Evolutionary conservation across 2,329 filamentous ascomycete species (phyloP), one percentile per base, ranked within the genome.

Genomic region (Stylonectria norvegica): DNA sequence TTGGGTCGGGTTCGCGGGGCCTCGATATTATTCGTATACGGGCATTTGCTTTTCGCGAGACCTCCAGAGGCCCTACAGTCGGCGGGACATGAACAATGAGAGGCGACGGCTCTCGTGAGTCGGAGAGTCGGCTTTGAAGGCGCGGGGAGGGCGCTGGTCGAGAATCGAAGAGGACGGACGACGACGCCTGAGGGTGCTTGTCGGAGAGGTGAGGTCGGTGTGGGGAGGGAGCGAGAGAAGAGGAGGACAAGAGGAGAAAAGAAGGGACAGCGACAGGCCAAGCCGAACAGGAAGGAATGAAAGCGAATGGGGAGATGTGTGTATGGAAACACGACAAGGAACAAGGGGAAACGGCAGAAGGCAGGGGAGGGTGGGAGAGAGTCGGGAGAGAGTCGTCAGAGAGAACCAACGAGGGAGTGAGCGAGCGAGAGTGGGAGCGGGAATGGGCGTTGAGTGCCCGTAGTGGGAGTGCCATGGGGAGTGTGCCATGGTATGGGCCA

Each of bases 301-400:
- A 54, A 44, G 49, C 52, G 49, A 57, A 57, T 57, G 54, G 49
- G 54, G 54, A 56, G 52, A 56, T 53, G 48, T 50, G 52, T n/a
- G 38, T 36, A 57, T 54, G 57, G 59, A 61, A 60, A 59, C 60
- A 61, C 57, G 55, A 61, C 57, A 61, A 19, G 52, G 54, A 52
- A 56, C 54, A 52, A 52, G 42, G 39, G 42, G 20, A 30, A 27
- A 11, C n/a, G n/a, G n/a, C n/a, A n/a, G n/a, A 25, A 32, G 20
- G 36, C 31, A 29, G 28, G 36, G 39, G 42, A 25, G 40, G 32
- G 53, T 53, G 49, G 38, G 48, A 45, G 29, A 19, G 37, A 43
- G 34, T 32, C n/a, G 27, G 41, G 39, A 48, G 29, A 41, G 32
- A 18, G 28, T n/a, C n/a, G n/a, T n/a, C n/a, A n/a, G n/a, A n/a